A percentile compares a stretch with the other conserved stretches of the same genome.
Evolutionary conservation across 768 basidiomycete genomes (phyloP).

Genomic region (Mycena kentingensis): DNA sequence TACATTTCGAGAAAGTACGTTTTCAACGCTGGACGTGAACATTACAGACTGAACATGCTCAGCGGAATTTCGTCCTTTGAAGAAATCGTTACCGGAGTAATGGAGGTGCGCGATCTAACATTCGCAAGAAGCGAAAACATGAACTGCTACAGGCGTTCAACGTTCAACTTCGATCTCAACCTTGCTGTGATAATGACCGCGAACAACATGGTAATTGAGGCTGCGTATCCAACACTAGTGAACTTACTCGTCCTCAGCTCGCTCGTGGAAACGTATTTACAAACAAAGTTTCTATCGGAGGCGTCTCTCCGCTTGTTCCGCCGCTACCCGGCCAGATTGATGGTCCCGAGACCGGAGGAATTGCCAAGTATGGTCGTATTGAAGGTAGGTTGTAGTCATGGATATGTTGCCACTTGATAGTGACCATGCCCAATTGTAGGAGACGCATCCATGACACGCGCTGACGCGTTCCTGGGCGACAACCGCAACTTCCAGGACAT

Average conservation of each 20-base stretch:
- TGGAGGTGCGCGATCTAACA: constrained; percentile 1
- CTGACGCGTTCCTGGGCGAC: constrained; percentile 16
- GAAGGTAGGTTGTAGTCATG: constrained; percentile 7
- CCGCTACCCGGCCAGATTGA: constrained; percentile 7
- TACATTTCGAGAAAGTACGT: constrained; percentile 18
- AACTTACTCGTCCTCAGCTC: constrained; percentile 3
- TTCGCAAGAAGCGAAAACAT: background rate
- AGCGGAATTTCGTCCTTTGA: constrained; percentile 18
- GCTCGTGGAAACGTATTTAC: constrained; percentile 16
- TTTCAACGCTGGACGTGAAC: background rate
- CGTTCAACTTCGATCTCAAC: constrained; percentile 1
- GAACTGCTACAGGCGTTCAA: constrained; percentile 6
- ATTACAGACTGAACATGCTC: background rate
- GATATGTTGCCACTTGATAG: background rate
- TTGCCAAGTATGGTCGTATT: constrained; percentile 14
- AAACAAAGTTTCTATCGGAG: constrained; percentile 15
- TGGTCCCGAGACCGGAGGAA: constrained; percentile 9
- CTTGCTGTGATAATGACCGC: constrained; percentile 12
- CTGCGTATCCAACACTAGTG: background rate
- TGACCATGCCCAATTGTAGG: constrained; percentile 3
- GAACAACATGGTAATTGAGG: constrained; percentile 5
- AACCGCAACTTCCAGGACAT: constrained; percentile 16
- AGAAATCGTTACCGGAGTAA: constrained; percentile 2
- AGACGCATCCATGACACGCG: constrained; percentile 17
- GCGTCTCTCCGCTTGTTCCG: constrained; percentile 5